A percentile compares a stretch with the other conserved stretches of the same genome.
These are phyloP conservation scores for Ceratocystis colombiana DNA, from an alignment of 2,329 filamentous ascomycete species.

Conservation along the genomic window DNA sequence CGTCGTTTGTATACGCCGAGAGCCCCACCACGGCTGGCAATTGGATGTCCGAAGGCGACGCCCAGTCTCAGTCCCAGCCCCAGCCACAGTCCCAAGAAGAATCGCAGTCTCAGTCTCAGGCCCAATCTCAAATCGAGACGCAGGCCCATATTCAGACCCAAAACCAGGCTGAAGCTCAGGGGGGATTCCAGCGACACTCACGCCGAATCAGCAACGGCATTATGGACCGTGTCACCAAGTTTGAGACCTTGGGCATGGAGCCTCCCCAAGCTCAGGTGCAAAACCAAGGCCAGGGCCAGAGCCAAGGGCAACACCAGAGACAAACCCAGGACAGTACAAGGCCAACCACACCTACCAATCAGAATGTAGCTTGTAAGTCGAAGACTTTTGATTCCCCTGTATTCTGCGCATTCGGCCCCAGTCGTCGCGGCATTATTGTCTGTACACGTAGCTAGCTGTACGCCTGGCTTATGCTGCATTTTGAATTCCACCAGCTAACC, in stretches of 20 bases:
- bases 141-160: conserved; percentile 37
- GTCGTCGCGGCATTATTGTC: not conserved
- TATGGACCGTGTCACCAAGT: conserved; percentile 50
- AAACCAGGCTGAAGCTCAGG: conserved; percentile 33
- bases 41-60: conserved; percentile 45
- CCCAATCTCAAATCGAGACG: conserved; percentile 31
- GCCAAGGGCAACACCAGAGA: conserved; percentile 10
- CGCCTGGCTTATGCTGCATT: conserved; percentile 5
- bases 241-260: conserved; percentile 40
- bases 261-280: conserved; percentile 13
- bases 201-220: conserved; percentile 52
- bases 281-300: conserved; percentile 4
- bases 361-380: conserved; percentile 49
- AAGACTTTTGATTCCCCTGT: not conserved
- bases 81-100: conserved; percentile 32
- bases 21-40: conserved; percentile 36
- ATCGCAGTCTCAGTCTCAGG: conserved; percentile 9
- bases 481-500: not conserved
- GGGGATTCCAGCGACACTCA: conserved; percentile 25
- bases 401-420: not conserved
- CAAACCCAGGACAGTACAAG: not conserved
- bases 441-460: not conserved
- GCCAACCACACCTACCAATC: conserved; percentile 28
- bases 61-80: conserved; percentile 28
- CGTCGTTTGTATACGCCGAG: conserved; percentile 42